phyloP scores from a whole-genome alignment of 305 asterid genomes.

The Caryopteris hybrid region DNA sequence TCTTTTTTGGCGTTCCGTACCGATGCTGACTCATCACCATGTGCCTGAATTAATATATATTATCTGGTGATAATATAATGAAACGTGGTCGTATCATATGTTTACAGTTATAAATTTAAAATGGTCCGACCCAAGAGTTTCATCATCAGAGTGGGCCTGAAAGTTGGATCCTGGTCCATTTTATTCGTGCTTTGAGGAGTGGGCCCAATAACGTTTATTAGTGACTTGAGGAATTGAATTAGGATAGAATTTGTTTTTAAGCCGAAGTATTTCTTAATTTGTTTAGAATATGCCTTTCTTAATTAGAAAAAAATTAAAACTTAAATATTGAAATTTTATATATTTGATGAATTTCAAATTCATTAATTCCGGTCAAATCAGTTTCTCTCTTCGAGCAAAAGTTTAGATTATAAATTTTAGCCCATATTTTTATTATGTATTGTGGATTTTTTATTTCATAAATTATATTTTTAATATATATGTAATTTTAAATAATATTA shows the following conservation, averaged over 20 bases:
- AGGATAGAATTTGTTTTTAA: background rate
- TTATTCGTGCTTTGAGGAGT: background rate
- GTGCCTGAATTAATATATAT: constrained; percentile 10
- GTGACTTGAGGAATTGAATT: background rate
- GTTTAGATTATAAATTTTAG: background rate
- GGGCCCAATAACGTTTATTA: constrained; percentile 6
- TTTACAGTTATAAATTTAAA: background rate
- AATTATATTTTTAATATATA: too few species aligned
- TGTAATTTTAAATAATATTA: too few species aligned
- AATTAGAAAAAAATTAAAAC: too few species aligned
- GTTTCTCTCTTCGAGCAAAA: too few species aligned
- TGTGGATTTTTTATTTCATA: too few species aligned
- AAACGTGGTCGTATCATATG: constrained; percentile 20
- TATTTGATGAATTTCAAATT: background rate
- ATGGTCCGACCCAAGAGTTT: background rate
- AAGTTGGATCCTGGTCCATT: constrained; percentile 14
- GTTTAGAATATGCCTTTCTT: too few species aligned
- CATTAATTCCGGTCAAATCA: too few species aligned
- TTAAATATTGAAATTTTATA: too few species aligned
- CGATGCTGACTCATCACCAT: constrained; percentile 15
- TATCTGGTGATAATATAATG: background rate
- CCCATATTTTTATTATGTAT: too few species aligned
- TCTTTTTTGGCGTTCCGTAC: constrained; percentile 1
- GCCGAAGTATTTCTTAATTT: too few species aligned
- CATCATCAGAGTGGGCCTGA: constrained; percentile 15